Evolutionary conservation across 176 grass and related monocot species (phyloP).

Genomic region (Chrysopogon serrulatus): DNA sequence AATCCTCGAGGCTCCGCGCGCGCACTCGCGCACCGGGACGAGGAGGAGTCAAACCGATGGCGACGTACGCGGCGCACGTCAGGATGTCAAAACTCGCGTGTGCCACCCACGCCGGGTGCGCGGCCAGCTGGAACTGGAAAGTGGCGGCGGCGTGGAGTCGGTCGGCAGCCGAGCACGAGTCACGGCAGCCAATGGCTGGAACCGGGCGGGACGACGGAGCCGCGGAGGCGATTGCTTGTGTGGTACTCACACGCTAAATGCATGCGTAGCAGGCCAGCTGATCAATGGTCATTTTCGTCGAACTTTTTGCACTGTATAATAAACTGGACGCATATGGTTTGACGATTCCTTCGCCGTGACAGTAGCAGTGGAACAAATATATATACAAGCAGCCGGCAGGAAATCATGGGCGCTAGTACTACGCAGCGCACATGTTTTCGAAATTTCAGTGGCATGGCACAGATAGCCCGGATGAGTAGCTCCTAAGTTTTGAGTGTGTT

Average conservation of each 20-base stretch:
- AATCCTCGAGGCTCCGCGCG: not conserved
- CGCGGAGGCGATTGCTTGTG: not conserved
- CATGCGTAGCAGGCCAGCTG: not conserved
- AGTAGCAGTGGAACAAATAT: too few species aligned
- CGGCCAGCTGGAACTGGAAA: not conserved
- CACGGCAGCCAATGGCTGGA: not conserved
- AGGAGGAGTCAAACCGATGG: not conserved
- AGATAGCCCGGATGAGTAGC: too few species aligned
- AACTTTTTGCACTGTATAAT: not conserved
- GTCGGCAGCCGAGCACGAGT: not conserved
- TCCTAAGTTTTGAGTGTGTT: too few species aligned
- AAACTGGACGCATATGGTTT: too few species aligned
- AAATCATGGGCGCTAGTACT: too few species aligned
- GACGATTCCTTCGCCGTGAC: too few species aligned
- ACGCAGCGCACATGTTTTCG: too few species aligned
- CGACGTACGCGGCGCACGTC: not conserved
- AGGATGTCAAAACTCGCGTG: constrained; percentile 13
- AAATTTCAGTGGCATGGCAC: too few species aligned
- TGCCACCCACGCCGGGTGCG: not conserved
- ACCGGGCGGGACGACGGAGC: too few species aligned
- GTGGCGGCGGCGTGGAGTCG: not conserved
- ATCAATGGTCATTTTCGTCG: not conserved
- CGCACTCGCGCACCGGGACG: not conserved
- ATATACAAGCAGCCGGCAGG: too few species aligned
- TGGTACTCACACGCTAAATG: not conserved